A percentile compares a stretch with the other conserved stretches of the same genome.
These are phyloP conservation scores for Magnolia changhungtana DNA, from an alignment of 164 flowering plant genomes.

Conservation along the genomic window DNA sequence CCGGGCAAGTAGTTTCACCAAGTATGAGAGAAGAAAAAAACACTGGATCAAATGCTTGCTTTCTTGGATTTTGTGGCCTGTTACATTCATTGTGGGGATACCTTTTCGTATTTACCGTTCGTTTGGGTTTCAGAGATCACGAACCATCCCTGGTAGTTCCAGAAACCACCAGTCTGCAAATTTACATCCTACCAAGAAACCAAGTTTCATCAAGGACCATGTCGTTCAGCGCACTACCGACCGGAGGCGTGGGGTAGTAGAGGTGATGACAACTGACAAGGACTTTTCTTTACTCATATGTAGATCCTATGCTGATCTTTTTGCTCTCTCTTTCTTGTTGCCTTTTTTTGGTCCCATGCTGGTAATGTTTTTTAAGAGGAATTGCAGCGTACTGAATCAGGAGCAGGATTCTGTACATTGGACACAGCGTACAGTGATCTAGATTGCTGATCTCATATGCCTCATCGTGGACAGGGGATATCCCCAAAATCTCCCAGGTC, in stretches of 20 bases:
- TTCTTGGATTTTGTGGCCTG: constrained; percentile 68
- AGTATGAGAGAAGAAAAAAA: constrained; percentile 39
- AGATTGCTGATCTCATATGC: no score
- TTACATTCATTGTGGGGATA: constrained; percentile 49
- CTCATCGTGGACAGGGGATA: no score
- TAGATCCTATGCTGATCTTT: neutral
- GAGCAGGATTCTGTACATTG: neutral
- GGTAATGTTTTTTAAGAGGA: neutral
- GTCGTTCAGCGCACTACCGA: constrained; percentile 76
- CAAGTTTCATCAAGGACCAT: constrained; percentile 52
- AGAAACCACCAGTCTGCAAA: constrained; percentile 25
- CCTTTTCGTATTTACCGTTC: constrained; percentile 43
- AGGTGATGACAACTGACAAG: constrained; percentile 40
- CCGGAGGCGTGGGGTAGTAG: constrained; percentile 90
- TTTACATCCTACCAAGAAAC: constrained; percentile 33
- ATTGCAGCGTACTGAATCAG: neutral
- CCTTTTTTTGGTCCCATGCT: neutral
- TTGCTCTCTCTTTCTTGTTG: constrained; percentile 6
- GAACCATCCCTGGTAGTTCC: constrained; percentile 19
- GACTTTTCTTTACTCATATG: neutral
- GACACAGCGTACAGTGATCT: no score
- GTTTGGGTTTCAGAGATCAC: constrained; percentile 25
- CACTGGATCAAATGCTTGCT: constrained; percentile 49
- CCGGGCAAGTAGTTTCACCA: constrained; percentile 42
- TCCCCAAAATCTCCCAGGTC: neutral